Base-by-base conservation (phyloP, 352 stramenopile genomes). In the Thraustochytrium striatum region DNA sequence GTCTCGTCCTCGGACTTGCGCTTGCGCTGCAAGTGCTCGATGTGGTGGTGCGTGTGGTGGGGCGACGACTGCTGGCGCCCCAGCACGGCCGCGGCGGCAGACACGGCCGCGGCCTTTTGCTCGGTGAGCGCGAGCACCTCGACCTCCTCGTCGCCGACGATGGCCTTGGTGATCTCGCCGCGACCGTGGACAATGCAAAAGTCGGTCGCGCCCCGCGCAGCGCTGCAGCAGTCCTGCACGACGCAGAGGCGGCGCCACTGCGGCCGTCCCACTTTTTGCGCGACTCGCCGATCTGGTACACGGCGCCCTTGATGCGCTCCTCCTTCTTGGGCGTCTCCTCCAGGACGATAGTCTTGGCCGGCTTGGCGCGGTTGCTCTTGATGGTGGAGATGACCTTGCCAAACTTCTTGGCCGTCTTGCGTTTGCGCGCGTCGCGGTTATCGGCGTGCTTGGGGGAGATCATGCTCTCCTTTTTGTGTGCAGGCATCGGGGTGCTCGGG, bases 281-380 rank as follows among this genome's bases (percentile, higher is more conserved):
- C 5, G 33, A 36, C 33, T 73, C 62, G 58, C 25, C 35, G 9
- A 68, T 36, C 35, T 35, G 21, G n/a, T 78, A 69, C 19, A 80
- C 57, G 32, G 72, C 65, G 36, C 62, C 57, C 61, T 82, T 82
- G 41, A 82, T 28, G n/a, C 50, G 36, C 41, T 62, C n/a, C 32
- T 68, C 35, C 52, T 82, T 70, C 39, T 68, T 62, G 8, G 62
- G 39, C 1, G 28, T 72, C 11, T 13, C 68, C 3, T 2, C 35
- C 58, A 43, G 82, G 7, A 80, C 65, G 9, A 69, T 19, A 35
- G 50, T 36, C 38, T 81, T 28, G 39, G 53, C 75, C 28, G 39
- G 53, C 61, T 82, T 72, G 25, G 75, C 75, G 43, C 58, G 47
- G 39, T 69, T 57, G 2, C 32, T 69, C 35, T 68, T 81, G 35